These are phyloP conservation scores for Amaranthus tricolor DNA, from an alignment of 179 eudicot species.

Conservation along the genomic window DNA sequence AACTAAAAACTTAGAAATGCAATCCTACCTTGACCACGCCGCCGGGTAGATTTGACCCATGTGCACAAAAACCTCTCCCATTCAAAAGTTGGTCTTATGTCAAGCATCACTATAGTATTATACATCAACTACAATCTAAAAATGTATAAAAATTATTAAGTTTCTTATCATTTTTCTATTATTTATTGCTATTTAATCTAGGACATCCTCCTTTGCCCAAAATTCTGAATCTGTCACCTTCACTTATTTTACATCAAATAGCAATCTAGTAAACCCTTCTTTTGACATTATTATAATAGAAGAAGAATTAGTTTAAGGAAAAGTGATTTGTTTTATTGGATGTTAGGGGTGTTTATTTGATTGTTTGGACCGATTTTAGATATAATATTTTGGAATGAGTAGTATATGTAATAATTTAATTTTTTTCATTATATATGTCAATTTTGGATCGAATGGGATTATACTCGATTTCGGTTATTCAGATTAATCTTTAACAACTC, in stretches of 20 bases:
- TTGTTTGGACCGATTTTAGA: too few species aligned
- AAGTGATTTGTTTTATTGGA: too few species aligned
- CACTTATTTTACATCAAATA: conserved; percentile 13
- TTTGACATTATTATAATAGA: conserved; percentile 19
- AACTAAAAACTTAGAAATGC: conserved; percentile 9
- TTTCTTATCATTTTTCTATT: background rate
- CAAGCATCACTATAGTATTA: conserved; percentile 14
- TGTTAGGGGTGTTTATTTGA: too few species aligned
- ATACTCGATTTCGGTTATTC: too few species aligned
- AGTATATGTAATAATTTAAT: too few species aligned
- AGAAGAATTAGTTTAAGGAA: background rate
- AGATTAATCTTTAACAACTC: too few species aligned
- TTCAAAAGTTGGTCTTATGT: background rate
- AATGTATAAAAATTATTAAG: background rate
- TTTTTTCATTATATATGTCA: too few species aligned
- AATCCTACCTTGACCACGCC: conserved; percentile 36
- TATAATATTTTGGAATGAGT: too few species aligned
- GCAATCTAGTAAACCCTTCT: conserved; percentile 17
- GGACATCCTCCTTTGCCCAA: conserved; percentile 44
- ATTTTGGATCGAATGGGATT: too few species aligned
- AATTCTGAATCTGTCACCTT: conserved; percentile 27
- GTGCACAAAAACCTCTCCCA: conserved; percentile 25
- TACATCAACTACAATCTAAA: conserved; percentile 16
- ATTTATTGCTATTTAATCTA: conserved; percentile 14
- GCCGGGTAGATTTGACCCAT: conserved; percentile 42